phyloP scores from a whole-genome alignment of 2,329 filamentous ascomycete species.

The Thelonectria discophora region DNA sequence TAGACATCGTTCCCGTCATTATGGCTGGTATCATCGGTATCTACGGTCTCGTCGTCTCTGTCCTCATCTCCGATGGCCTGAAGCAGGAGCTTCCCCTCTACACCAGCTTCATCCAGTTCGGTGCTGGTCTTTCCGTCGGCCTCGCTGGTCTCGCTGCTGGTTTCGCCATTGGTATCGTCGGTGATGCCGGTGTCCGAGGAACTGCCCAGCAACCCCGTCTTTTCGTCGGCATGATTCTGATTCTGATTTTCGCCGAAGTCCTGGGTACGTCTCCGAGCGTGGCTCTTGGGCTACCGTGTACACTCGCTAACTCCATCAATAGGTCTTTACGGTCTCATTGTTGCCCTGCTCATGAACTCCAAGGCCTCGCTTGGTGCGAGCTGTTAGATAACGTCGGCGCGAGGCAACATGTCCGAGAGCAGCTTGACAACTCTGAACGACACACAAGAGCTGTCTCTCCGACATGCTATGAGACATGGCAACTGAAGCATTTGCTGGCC shows the following conservation, averaged over 20 bases:
- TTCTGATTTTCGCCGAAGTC: slow-evolving; percentile 99
- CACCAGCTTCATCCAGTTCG: slow-evolving; percentile 86
- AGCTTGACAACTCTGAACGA: slow-evolving; percentile 50
- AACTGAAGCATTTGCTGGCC: slow-evolving; percentile 36
- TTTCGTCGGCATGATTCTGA: slow-evolving; percentile 98
- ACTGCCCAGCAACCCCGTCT: slow-evolving; percentile 85
- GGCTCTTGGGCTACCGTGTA: neutral
- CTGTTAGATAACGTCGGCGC: slow-evolving; percentile 57
- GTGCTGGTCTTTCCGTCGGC: slow-evolving; percentile 83
- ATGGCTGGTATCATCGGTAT: slow-evolving; percentile 99
- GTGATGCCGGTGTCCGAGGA: slow-evolving; percentile 88
- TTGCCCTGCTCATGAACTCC: slow-evolving; percentile 99
- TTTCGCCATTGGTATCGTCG: slow-evolving; percentile 88
- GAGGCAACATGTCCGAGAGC: slow-evolving; percentile 31
- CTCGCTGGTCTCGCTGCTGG: slow-evolving; percentile 84
- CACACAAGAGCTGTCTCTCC: slow-evolving; percentile 38
- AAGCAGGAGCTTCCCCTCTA: slow-evolving; percentile 77
- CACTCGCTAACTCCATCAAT: slow-evolving; percentile 36
- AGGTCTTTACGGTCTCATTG: slow-evolving; percentile 99
- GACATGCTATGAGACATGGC: slow-evolving; percentile 36
- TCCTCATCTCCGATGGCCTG: slow-evolving; percentile 84
- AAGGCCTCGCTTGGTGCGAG: slow-evolving; percentile 74
- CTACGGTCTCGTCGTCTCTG: slow-evolving; percentile 89
- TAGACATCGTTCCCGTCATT: slow-evolving; percentile 99
- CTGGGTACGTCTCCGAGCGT: slow-evolving; percentile 71